These are phyloP conservation scores for Hyphopichia pseudoburtonii DNA, from an alignment of 1,139 yeast genomes.

Conservation along the genomic window DNA sequence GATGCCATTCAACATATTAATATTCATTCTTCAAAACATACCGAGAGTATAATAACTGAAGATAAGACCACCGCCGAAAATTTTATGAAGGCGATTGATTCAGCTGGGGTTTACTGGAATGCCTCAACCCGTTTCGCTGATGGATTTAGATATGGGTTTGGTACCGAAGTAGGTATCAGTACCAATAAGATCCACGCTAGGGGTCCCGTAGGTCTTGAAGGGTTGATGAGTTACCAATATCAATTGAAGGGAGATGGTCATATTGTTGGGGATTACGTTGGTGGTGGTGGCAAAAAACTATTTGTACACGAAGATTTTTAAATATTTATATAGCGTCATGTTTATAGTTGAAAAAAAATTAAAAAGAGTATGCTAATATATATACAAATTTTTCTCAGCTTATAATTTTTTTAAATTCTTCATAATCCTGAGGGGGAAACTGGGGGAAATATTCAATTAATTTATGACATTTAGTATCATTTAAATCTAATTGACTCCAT, in stretches of 20 bases:
- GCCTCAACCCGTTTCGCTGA: conserved; percentile 97
- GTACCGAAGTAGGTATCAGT: conserved; percentile 97
- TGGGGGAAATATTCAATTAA: conserved; percentile 39
- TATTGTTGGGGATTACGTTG: conserved; percentile 84
- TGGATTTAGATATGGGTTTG: conserved; percentile 97
- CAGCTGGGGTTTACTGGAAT: conserved; percentile 99
- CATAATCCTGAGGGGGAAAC: conserved; percentile 40
- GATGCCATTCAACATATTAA: conserved; percentile 85
- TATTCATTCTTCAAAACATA: conserved; percentile 90
- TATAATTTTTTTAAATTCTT: conserved; percentile 19
- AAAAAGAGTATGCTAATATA: too few species aligned
- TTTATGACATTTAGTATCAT: conserved; percentile 21
- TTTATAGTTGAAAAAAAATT: too few species aligned
- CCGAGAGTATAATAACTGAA: conserved; percentile 88
- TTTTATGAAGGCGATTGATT: conserved; percentile 84
- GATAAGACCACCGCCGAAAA: conserved; percentile 64
- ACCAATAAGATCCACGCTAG: conserved; percentile 97
- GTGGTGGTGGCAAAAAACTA: conserved; percentile 86
- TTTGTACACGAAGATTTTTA: conserved; percentile 72
- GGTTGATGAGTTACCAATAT: conserved; percentile 92
- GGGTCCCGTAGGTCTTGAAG: conserved; percentile 98
- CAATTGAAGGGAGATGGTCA: conserved; percentile 91
- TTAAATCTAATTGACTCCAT: conserved; percentile 50
- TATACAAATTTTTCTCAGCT: not conserved
- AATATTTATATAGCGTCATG: conserved; percentile 12